These are phyloP conservation scores for Malus domestica DNA, from an alignment of 306 rosid genomes.

Conservation along the genomic window ASM211411v1 NC_041798.1:32290501-32291000, in stretches of 20 bases:
- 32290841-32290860: background rate
- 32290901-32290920: background rate
- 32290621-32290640: background rate
- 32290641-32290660: background rate
- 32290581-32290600: no score
- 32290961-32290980: no score
- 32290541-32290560: no score
- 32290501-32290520: no score
- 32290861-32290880: no score
- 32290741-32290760: no score
- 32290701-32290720: background rate
- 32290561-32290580: no score
- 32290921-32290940: background rate
- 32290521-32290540: no score
- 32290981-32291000: background rate
- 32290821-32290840: no score
- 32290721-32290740: no score
- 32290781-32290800: background rate
- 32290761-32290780: no score
- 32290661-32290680: background rate
- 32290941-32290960: no score
- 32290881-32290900: background rate
- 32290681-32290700: background rate
- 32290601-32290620: background rate
- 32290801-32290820: background rate